Conservation (phyloP, 306 rosid species). For the Arachis hypogaea region DNA sequence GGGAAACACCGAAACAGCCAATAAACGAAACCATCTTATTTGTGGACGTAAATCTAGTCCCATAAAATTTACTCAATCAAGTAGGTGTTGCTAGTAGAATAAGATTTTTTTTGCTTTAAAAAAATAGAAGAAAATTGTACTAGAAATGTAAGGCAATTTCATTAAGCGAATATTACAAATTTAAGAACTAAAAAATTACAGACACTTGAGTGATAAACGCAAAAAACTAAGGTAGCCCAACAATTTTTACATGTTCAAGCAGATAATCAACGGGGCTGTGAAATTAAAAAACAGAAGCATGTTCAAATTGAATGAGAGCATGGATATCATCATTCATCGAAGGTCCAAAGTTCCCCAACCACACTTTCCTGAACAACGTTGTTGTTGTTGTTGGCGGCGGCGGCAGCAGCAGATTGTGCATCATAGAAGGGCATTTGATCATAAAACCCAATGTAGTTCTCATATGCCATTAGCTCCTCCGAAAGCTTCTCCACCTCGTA, state of each 20-base stretch:
- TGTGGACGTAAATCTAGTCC: too few relatives aligned
- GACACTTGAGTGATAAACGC: background rate
- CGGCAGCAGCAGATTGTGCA: conserved; percentile 49
- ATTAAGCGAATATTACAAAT: background rate
- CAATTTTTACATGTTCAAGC: background rate
- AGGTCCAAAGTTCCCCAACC: conserved; percentile 69
- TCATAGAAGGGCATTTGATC: conserved; percentile 68
- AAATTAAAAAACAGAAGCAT: background rate
- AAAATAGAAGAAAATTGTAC: background rate
- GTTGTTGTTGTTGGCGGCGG: background rate
- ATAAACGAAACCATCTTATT: too few relatives aligned
- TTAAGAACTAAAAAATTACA: background rate
- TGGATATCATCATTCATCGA: conserved; percentile 42
- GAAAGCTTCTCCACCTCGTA: conserved; percentile 66
- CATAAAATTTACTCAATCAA: too few relatives aligned
- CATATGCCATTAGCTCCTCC: conserved; percentile 76
- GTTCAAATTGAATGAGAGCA: background rate
- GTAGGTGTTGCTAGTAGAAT: too few relatives aligned
- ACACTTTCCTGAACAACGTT: conserved; percentile 49
- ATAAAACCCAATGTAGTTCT: conserved; percentile 66
- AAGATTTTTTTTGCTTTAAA: too few relatives aligned
- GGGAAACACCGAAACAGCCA: too few relatives aligned
- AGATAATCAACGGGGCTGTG: conserved; percentile 19
- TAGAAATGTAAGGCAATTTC: background rate
- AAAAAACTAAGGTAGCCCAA: background rate